Evolutionary conservation across 106 monocot species (phyloP).

Genomic region (Dendrobium catenatum): DNA sequence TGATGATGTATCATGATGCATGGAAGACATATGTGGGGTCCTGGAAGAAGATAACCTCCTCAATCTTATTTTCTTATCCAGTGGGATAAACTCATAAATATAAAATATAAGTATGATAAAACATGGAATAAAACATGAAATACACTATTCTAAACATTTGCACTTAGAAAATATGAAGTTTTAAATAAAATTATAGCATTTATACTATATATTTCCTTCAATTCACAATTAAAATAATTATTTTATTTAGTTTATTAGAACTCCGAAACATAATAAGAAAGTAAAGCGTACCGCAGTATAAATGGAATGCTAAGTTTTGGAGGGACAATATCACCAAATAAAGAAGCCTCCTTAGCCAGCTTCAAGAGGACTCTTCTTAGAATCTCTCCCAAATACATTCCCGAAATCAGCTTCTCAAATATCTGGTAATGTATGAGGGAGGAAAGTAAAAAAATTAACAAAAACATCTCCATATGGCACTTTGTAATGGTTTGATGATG

Average conservation of each 20-base stretch:
- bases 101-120: too few relatives aligned
- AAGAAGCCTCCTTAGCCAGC: constrained; percentile 23
- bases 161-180: too few relatives aligned
- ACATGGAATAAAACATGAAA: too few relatives aligned
- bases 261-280: not conserved
- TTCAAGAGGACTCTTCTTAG: constrained; percentile 32
- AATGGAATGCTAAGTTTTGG: constrained; percentile 25
- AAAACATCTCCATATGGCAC: not conserved
- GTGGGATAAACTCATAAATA: not conserved
- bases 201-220: too few relatives aligned
- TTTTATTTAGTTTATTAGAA: too few relatives aligned
- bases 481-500: not conserved
- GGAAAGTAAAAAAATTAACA: not conserved
- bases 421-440: constrained; percentile 1
- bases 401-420: constrained; percentile 37
- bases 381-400: constrained; percentile 47
- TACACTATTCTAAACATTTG: too few relatives aligned
- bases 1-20: constrained; percentile 79
- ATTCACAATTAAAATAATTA: too few relatives aligned
- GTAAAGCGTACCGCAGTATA: constrained; percentile 21
- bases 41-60: constrained; percentile 24
- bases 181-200: too few relatives aligned
- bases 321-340: constrained; percentile 35
- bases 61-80: not conserved
- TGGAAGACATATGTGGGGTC: constrained; percentile 76